Evolutionary conservation across 495 filamentous ascomycete genomes (phyloP).

Genomic region (Bryoglossum gracile): DNA sequence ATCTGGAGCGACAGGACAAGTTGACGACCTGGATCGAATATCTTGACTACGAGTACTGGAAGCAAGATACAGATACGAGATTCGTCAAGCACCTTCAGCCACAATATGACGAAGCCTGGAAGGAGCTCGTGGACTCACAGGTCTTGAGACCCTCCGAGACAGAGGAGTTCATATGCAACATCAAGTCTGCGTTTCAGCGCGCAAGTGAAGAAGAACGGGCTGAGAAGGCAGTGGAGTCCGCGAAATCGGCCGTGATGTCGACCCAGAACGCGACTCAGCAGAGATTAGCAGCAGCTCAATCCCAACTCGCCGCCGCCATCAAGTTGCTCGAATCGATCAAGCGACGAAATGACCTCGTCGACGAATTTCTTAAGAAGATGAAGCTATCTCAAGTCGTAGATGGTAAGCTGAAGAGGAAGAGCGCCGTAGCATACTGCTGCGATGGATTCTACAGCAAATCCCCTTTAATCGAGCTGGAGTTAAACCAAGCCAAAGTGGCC

Average conservation of each 20-base stretch:
- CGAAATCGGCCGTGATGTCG: constrained; percentile 4
- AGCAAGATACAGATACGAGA: constrained; percentile 11
- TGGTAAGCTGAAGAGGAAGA: constrained; percentile 8
- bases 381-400: constrained; percentile 3
- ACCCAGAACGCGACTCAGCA: constrained; percentile 1
- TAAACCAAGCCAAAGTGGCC: constrained; percentile 11
- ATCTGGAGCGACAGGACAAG: constrained; percentile 23
- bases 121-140: constrained; percentile 13
- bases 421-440: constrained; percentile 12
- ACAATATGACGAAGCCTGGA: constrained; percentile 18
- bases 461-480: constrained; percentile 21
- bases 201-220: constrained; percentile 7
- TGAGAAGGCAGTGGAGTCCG: constrained; percentile 14
- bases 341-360: constrained; percentile 13
- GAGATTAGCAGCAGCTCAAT: no score
- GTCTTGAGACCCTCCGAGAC: constrained; percentile 14
- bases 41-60: constrained; percentile 18
- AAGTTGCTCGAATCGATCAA: no score
- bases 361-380: constrained; percentile 2
- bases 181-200: constrained; percentile 10
- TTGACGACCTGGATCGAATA: constrained; percentile 31
- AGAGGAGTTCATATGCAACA: constrained; percentile 17
- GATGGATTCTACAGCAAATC: constrained; percentile 21
- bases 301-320: no score
- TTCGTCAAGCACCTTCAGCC: constrained; percentile 11